These are phyloP conservation scores for Lobulomyces angularis DNA, from an alignment of 192 early-diverging fungal genomes.

Conservation along the genomic window DNA sequence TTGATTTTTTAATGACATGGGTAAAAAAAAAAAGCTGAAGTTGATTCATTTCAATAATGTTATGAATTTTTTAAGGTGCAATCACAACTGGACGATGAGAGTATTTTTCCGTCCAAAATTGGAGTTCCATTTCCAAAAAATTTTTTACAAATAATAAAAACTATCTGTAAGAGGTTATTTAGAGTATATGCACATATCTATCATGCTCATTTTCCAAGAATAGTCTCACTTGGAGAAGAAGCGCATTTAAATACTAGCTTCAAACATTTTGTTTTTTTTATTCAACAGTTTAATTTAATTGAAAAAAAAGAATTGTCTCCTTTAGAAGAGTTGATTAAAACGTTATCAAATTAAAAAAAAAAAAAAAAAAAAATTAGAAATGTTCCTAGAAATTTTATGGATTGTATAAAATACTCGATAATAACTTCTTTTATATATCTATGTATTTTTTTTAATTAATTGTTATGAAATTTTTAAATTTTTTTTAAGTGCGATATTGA, in stretches of 20 bases:
- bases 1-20: slow-evolving; percentile 74
- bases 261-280: slow-evolving; percentile 89
- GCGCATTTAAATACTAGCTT: slow-evolving; percentile 88
- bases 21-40: no score
- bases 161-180: slow-evolving; percentile 76
- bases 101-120: slow-evolving; percentile 74
- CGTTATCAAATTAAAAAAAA: slow-evolving; percentile 9
- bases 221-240: slow-evolving; percentile 67
- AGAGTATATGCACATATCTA: slow-evolving; percentile 93
- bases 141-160: slow-evolving; percentile 54
- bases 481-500: no score
- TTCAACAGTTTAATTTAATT: slow-evolving; percentile 74
- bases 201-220: slow-evolving; percentile 64
- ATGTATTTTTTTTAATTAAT: no score
- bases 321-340: slow-evolving; percentile 33
- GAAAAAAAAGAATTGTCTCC: slow-evolving; percentile 42
- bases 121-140: slow-evolving; percentile 60
- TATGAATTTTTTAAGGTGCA: no score
- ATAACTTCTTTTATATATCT: no score
- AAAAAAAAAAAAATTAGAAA: background rate
- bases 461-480: no score
- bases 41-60: no score
- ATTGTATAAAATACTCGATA: no score
- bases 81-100: slow-evolving; percentile 68
- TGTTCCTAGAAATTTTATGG: no score